Conservation (phyloP, 1,139 yeast species). For the Sugiyamaella pinicola region DNA sequence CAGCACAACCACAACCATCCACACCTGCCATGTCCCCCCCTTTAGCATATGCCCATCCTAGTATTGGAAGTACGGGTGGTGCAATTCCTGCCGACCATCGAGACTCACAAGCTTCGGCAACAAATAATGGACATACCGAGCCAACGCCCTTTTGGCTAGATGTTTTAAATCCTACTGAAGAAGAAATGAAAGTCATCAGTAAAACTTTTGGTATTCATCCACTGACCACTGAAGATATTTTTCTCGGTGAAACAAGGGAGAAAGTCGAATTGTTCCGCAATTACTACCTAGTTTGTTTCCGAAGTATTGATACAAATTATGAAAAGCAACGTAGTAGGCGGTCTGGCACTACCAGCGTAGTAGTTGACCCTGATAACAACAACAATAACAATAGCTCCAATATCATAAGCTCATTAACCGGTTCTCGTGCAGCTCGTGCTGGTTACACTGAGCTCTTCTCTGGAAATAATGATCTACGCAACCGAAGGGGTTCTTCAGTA, state of each 20-base stretch:
- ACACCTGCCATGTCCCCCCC: slow-evolving; percentile 9
- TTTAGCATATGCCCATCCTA: slow-evolving; percentile 9
- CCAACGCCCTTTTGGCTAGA: slow-evolving; percentile 84
- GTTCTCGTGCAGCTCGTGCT: slow-evolving; percentile 10
- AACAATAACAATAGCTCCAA: slow-evolving; percentile 9
- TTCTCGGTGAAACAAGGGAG: slow-evolving; percentile 90
- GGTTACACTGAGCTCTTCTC: slow-evolving; percentile 17
- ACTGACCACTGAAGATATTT: slow-evolving; percentile 92
- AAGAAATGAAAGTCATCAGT: slow-evolving; percentile 90
- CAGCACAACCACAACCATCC: not conserved
- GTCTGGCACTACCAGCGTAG: not conserved
- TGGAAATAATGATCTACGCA: slow-evolving; percentile 13
- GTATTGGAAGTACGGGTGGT: slow-evolving; percentile 2
- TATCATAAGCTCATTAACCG: slow-evolving; percentile 5
- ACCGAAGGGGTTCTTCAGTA: slow-evolving; percentile 16
- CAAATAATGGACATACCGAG: slow-evolving; percentile 22
- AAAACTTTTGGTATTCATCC: slow-evolving; percentile 96
- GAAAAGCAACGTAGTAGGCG: slow-evolving; percentile 15
- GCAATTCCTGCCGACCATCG: slow-evolving; percentile 2
- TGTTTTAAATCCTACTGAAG: slow-evolving; percentile 89
- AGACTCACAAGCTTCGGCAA: slow-evolving; percentile 6
- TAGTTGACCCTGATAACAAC: slow-evolving; percentile 1
- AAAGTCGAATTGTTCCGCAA: slow-evolving; percentile 89
- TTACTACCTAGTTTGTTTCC: slow-evolving; percentile 89
- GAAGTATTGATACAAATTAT: slow-evolving; percentile 74